Evolutionary conservation across 2,329 filamentous ascomycete species (phyloP), one percentile per base, ranked within the genome.

Genomic region (Cercospora berteroae): DNA sequence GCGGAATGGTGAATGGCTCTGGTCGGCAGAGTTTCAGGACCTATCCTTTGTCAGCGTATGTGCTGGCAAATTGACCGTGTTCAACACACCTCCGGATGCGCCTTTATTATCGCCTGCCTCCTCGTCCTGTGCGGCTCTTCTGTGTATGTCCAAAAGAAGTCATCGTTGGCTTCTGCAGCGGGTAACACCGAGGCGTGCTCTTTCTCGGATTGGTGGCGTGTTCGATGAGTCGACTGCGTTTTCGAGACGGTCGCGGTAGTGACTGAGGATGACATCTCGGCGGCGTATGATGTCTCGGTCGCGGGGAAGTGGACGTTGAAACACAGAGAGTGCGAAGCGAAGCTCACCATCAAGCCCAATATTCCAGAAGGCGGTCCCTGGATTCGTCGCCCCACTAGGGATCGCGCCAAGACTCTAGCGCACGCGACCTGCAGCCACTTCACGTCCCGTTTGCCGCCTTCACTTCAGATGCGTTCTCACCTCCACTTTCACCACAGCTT

Each of bases 141-240:
- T 9, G 95, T 97, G 79, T 99, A 98, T 48, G 95, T 97, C 95
- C 96, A 98, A 83, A 96, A 97, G 85, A 98, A 98, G 79, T 89
- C 86, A 70, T 89, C 78, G 52, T 79, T 77, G 48, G 69, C 42
- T 39, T 56, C 42, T 25, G 42, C 60, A 42, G 42, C 36, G 31
- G 33, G 23, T 20, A 33, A 42, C 58, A 33, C 42, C 5, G 69
- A 68, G 36, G 44, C 71, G 66, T 66, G 68, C 68, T 72, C 72
- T 67, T 67, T 66, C 63, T 69, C 59, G 33, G 29, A 29, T 33
- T 23, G 33, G 16, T 44, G 64, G 33, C 57, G 33, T 36, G 18
- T 57, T 27, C 63, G 50, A 18, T 52, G 33, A 18, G 57, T 65
- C 59, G 48, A 39, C 52, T 64, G 70, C 25, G 65, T 33, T 10